Base-by-base conservation (phyloP, 345 rosid species). In the Cardiospermum halicacabum region DNA sequence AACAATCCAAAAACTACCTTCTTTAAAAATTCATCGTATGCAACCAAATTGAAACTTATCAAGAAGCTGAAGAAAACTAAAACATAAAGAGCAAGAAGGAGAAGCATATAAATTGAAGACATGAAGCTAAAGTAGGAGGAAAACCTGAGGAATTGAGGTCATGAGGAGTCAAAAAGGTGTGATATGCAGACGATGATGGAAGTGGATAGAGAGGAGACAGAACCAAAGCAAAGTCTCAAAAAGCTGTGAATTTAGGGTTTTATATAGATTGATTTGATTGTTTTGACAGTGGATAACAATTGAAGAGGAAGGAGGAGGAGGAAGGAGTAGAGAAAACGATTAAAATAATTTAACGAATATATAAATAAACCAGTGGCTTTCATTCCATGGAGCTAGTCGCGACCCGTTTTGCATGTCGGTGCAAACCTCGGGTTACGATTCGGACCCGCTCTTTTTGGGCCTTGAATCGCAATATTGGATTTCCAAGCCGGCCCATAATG, bases 231-330 rank as follows among this genome's bases (percentile, higher is more conserved):
- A n/a, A 56, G 3, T 11, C 28, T 39, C n/a, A n/a, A 22, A 2
- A 28, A 62, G 12, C 22, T 65, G 59, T 59, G 53, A 69, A 48
- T 55, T 51, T 66, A 58, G 71, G 71, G 69, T 40, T 63, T 13
- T 51, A 53, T 16, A 42, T 13, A 3, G 56, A 15, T 49, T 50
- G 54, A 27, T 54, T 32, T 45, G 30, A 43, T 45, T 27, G n/a
- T 69, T 55, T 64, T 24, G 28, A 64, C 73, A 16, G 67, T 47
- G 54, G 32, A 57, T 13, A 10, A 48, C 12, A 47, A 65, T 53
- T 3, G 16, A 58, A 43, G 3, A 22, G 10, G 9, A 7, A 22
- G 11, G 28, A 0, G 19, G 8, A 49, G 16, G 13, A 1, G 37
- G 9, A 7, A 22, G 11, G 28, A 0, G 19, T 3, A 49, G 16